Base-by-base conservation (phyloP, 768 basidiomycete species). In the Lentinula detonsa region DNA sequence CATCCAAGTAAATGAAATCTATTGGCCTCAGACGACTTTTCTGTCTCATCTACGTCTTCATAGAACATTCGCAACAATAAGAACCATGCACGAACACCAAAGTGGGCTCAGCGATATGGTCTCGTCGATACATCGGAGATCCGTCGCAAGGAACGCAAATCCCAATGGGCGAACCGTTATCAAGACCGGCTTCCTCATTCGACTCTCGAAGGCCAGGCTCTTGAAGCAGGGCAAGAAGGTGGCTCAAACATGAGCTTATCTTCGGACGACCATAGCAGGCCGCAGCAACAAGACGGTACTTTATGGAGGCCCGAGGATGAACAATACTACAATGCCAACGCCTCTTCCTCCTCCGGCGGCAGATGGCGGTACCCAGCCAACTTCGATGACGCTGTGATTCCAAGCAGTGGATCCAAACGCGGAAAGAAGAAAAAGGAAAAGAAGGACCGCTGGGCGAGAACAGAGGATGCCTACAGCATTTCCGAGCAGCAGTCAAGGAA, bases 41-140 rank as follows among this genome's bases (percentile, higher is more conserved):
- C 28, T 10, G 15, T 40, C 48, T 49, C 57, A 56, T 31, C 18
- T 10, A 57, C 5, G 21, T 13, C 15, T 53, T 31, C 58, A 21
- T 70, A 98, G 87, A 97, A 97, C 74, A 86, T 98, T 65, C 81
- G 95, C 60, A 98, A 97, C 76, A 98, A 98, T 79, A 93, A 95
- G 80, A 95, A 85, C 67, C 84, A 91, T 70, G 79, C 82, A 13
- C 86, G 95, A 48, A 97, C 95, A n/a, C 95, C 95, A 18, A 95
- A 97, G 74, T 98, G 95, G 95, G 89, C 88, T 0, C 80, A 91
- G 73, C 84, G 88, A 64, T 93, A 93, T 72, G 95, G 95, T 42
- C 89, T 98, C 49, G 85, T 98, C 64, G 86, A 94, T 71, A 87
- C 84, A 23, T 78, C 86, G 39, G 86, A 88, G 65, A 87, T 91